Percentiles rank a stretch among this genome's conserved stretches.
phyloP scores from a whole-genome alignment of 768 basidiomycete species.

The Leccinum subtestaceum region DNA sequence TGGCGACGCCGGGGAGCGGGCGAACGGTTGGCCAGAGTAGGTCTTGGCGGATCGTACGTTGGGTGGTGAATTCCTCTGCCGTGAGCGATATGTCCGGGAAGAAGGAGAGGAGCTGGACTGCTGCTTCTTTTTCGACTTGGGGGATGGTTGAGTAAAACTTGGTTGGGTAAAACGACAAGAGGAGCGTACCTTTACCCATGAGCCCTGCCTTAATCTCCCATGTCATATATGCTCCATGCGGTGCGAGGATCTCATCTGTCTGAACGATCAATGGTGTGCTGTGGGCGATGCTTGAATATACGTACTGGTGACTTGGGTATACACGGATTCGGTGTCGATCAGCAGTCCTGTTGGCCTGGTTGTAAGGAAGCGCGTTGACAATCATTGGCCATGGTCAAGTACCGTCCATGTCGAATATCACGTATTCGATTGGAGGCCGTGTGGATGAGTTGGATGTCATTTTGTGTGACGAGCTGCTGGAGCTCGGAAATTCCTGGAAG shows the following conservation, averaged over 20 bases:
- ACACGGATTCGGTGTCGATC: constrained; percentile 75
- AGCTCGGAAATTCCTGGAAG: no score
- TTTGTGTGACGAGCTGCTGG: not conserved
- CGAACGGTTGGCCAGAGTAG: constrained; percentile 64
- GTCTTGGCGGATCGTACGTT: constrained; percentile 59
- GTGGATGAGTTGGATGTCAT: constrained; percentile 10
- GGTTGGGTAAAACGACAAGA: not conserved
- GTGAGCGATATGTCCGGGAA: constrained; percentile 73
- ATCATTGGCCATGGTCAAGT: constrained; percentile 1
- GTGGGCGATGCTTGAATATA: constrained; percentile 3
- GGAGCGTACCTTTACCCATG: constrained; percentile 74
- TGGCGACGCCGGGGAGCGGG: constrained; percentile 70
- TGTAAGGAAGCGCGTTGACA: not conserved
- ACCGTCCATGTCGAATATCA: constrained; percentile 77
- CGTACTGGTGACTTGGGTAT: constrained; percentile 77
- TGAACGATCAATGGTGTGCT: constrained; percentile 1
- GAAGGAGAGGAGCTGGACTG: constrained; percentile 67
- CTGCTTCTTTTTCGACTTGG: constrained; percentile 65
- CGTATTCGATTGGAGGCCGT: constrained; percentile 47
- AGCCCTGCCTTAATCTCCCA: constrained; percentile 88
- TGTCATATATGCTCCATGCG: constrained; percentile 74
- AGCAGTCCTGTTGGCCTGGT: constrained; percentile 50
- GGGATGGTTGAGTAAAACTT: not conserved
- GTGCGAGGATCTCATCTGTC: constrained; percentile 67
- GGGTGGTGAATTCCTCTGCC: constrained; percentile 54